These are phyloP conservation scores for Spiromastix sp. DNA, from an alignment of 2,329 filamentous ascomycete species.

Conservation along the genomic window DNA sequence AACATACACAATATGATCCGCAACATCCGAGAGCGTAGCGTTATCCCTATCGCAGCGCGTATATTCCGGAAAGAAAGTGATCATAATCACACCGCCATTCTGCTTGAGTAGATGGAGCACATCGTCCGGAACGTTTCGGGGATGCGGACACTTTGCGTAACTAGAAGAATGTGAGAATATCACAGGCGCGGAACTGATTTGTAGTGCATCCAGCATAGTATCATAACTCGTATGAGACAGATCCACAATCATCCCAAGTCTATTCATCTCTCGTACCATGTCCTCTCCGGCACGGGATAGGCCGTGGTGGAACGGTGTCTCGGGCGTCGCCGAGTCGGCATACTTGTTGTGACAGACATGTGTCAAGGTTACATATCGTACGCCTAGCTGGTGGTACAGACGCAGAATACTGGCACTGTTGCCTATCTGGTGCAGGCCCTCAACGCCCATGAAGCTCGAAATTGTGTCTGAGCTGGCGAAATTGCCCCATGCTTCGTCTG, in stretches of 20 bases:
- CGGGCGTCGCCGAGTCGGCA: conserved; percentile 65
- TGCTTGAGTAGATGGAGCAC: conserved; percentile 66
- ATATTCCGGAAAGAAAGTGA: conserved; percentile 79
- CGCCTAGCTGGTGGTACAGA: conserved; percentile 65
- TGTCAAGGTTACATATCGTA: conserved; percentile 78
- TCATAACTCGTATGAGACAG: conserved; percentile 67
- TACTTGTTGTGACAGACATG: conserved; percentile 91
- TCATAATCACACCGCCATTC: conserved; percentile 71
- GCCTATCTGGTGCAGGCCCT: conserved; percentile 88
- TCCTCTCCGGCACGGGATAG: conserved; percentile 59
- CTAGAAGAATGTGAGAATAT: conserved; percentile 87
- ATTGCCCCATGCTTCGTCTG: conserved; percentile 47
- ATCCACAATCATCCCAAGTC: conserved; percentile 89
- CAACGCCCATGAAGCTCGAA: conserved; percentile 69
- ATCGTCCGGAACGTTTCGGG: conserved; percentile 80
- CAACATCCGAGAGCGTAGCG: conserved; percentile 66
- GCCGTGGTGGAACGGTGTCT: conserved; percentile 43
- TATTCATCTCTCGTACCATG: conserved; percentile 82
- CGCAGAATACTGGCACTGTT: conserved; percentile 62
- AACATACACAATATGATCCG: conserved; percentile 71
- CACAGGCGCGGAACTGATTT: conserved; percentile 66
- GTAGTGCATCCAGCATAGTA: conserved; percentile 77
- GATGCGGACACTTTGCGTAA: conserved; percentile 71
- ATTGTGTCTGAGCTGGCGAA: conserved; percentile 58
- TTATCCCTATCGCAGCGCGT: conserved; percentile 59